Evolutionary conservation across 768 basidiomycete species (phyloP), one percentile per base, ranked within the genome.

Genomic region (Kwoniella pini): DNA sequence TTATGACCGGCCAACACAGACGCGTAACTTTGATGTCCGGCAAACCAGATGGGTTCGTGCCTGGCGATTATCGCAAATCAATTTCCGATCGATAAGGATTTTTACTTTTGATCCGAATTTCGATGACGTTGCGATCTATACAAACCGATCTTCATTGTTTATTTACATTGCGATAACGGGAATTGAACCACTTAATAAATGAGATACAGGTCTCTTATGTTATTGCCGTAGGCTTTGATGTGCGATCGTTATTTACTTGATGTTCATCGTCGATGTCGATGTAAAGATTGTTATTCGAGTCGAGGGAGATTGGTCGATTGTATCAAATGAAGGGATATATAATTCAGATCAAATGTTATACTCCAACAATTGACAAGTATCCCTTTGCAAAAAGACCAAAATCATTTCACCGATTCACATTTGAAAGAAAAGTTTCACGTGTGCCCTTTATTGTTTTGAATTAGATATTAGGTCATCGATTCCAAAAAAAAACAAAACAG

Each of bases 61-160:
- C 19, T 12, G 40, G n/a, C 24, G 36, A 43, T 43, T 39, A 54
- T 54, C 52, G 52, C 17, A 24, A 42, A 42, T 42, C 40, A 13
- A 42, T 48, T 46, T 30, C 44, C 55, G 55, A 57, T 57, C 55
- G 55, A 57, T 57, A 57, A 57, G 9, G 52, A 54, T 39, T 38
- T 26, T 19, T 4, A 50, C 9, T 50, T 21, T 10, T 10, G 27
- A 36, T 7, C 33, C 33, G 27, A 46, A 26, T 46, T 19, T 30
- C 48, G 28, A 50, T 50, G 48, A 50, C 48, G 48, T 50, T 50
- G 28, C 48, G 48, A 50, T 36, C 48, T 30, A 3, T 31, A 6
- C 30, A 28, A 24, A 11, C 44, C 11, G 40, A 13, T 42, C 19
- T 17, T 42, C 12, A 42, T 19, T 13, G 9, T 10, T 46, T 9